phyloP scores from a whole-genome alignment of 2,329 filamentous ascomycete genomes.

The Didymella sp. region DNA sequence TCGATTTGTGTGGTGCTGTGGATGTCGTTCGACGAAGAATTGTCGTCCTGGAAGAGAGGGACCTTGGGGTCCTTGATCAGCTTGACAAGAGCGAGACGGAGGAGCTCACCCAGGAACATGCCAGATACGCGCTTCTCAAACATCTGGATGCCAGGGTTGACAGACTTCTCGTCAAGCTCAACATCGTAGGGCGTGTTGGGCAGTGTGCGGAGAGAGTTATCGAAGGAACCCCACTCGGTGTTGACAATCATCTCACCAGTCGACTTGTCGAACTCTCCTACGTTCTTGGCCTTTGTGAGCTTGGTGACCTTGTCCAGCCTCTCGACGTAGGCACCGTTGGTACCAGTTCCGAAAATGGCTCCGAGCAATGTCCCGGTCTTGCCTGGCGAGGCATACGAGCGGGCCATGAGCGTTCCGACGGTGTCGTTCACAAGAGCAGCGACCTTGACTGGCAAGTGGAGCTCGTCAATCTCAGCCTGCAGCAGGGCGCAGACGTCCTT shows the following conservation, averaged over 20 bases:
- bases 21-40: constrained; percentile 72
- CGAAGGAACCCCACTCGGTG: constrained; percentile 97
- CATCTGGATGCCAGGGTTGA: constrained; percentile 96
- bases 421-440: constrained; percentile 97
- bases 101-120: constrained; percentile 97
- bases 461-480: constrained; percentile 85
- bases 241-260: constrained; percentile 98
- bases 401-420: constrained; percentile 95
- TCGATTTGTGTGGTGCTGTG: constrained; percentile 68
- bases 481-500: constrained; percentile 93
- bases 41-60: constrained; percentile 77
- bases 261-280: constrained; percentile 72
- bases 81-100: constrained; percentile 76
- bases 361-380: constrained; percentile 88
- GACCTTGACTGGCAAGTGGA: constrained; percentile 89
- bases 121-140: constrained; percentile 98
- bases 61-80: constrained; percentile 72
- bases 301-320: constrained; percentile 87
- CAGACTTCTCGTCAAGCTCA: constrained; percentile 77
- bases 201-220: constrained; percentile 88
- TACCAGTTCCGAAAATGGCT: constrained; percentile 96
- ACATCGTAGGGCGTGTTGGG: constrained; percentile 85
- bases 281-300: constrained; percentile 56
- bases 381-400: constrained; percentile 90
- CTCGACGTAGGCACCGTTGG: constrained; percentile 97